These are phyloP conservation scores for Trichoderma atrobrunneum DNA, from an alignment of 2,329 filamentous ascomycete species.

Conservation along the genomic window DNA sequence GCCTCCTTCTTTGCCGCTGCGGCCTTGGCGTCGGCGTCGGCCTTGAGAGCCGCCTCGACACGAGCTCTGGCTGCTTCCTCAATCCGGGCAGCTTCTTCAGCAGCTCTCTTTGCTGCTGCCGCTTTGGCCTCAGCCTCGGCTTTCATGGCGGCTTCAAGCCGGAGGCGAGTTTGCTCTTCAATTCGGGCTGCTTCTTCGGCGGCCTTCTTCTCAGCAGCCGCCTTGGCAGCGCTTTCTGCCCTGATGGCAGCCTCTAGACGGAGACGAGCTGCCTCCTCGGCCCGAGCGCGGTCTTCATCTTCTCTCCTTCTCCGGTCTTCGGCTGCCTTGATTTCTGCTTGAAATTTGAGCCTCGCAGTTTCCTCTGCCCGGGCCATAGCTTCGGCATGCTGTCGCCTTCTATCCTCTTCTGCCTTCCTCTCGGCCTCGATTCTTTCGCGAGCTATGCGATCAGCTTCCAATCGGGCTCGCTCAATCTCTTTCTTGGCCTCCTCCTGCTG, in stretches of 20 bases:
- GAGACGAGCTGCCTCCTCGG: conserved; percentile 47
- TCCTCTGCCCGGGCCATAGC: conserved; percentile 37
- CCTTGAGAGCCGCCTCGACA: conserved; percentile 38
- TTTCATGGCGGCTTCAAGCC: conserved; percentile 43
- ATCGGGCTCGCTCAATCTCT: conserved; percentile 47
- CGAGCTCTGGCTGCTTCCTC: conserved; percentile 39
- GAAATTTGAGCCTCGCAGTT: conserved; percentile 38
- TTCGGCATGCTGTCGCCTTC: conserved; percentile 36
- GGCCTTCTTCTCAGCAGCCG: conserved; percentile 39
- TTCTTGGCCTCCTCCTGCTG: conserved; percentile 46
- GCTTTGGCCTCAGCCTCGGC: conserved; percentile 42
- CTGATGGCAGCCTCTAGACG: conserved; percentile 43
- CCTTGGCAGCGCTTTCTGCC: conserved; percentile 41
- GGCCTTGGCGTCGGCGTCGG: conserved; percentile 39
- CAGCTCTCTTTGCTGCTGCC: conserved; percentile 39
- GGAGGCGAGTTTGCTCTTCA: conserved; percentile 45
- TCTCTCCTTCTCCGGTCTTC: conserved; percentile 43
- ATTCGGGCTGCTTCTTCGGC: conserved; percentile 41
- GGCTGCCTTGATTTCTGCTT: conserved; percentile 42
- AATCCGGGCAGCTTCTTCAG: conserved; percentile 43
- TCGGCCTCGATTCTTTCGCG: conserved; percentile 45
- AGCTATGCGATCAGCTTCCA: conserved; percentile 45
- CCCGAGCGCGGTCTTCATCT: conserved; percentile 39
- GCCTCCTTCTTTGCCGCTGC: conserved; percentile 41
- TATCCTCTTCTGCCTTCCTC: conserved; percentile 46